These are phyloP conservation scores for Colletotrichum chlorophyti DNA, from an alignment of 2,329 filamentous ascomycete species.

Conservation along the genomic window DNA sequence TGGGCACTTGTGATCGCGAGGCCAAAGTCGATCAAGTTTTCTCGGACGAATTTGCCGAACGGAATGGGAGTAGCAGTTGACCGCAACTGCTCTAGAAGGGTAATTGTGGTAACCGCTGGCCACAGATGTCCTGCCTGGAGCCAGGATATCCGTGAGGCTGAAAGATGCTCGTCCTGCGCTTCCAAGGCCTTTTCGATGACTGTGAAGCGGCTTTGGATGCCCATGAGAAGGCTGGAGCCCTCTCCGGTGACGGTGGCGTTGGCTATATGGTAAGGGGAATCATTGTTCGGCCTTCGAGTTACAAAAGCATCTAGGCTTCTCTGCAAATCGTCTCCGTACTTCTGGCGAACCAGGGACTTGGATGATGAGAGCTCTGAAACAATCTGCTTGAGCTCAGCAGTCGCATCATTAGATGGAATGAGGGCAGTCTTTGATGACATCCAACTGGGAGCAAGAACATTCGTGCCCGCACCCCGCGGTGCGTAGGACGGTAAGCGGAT, in stretches of 20 bases:
- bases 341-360: constrained; percentile 40
- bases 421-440: constrained; percentile 17
- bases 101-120: constrained; percentile 49
- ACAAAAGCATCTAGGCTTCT: constrained; percentile 37
- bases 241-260: background rate
- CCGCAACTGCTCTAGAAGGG: constrained; percentile 55
- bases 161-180: background rate
- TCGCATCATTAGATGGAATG: constrained; percentile 2
- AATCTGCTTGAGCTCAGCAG: constrained; percentile 37
- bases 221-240: background rate
- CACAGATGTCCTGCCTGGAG: constrained; percentile 49
- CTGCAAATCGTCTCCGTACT: constrained; percentile 42
- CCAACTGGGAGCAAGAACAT: constrained; percentile 22
- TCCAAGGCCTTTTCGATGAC: constrained; percentile 1
- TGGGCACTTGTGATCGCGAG: constrained; percentile 52
- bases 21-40: constrained; percentile 50
- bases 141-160: constrained; percentile 43
- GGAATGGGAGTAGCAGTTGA: constrained; percentile 32
- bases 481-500: background rate
- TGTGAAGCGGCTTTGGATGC: background rate
- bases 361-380: constrained; percentile 37
- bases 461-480: constrained; percentile 9
- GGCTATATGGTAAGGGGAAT: background rate
- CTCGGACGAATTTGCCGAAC: constrained; percentile 45
- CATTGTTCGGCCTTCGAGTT: background rate